A percentile compares a stretch with the other conserved stretches of the same genome.
Conservation (phyloP, 2,329 filamentous ascomycete species). For the Cytospora piceae region DNA sequence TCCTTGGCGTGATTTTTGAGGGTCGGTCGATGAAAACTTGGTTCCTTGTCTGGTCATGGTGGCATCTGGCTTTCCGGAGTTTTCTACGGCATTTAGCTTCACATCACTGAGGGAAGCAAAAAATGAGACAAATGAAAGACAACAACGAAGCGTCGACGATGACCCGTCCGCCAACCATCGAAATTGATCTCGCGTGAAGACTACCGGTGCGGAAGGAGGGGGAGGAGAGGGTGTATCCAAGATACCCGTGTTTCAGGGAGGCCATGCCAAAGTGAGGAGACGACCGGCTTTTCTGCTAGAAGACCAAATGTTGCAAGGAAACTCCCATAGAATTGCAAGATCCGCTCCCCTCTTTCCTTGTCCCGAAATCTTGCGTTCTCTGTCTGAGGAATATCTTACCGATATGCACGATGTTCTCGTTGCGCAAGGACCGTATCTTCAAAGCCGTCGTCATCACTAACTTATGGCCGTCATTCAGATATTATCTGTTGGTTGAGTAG, state of each 20-base stretch:
- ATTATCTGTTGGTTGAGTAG: not conserved
- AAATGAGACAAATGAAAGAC: slow-evolving; percentile 30
- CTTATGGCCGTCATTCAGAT: not conserved
- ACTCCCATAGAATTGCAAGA: not conserved
- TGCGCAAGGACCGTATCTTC: not conserved
- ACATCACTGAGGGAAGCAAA: slow-evolving; percentile 40
- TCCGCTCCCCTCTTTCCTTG: not conserved
- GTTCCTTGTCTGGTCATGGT: slow-evolving; percentile 43
- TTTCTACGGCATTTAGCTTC: slow-evolving; percentile 49
- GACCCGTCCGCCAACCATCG: slow-evolving; percentile 7
- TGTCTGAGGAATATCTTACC: not conserved
- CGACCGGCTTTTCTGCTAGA: not conserved
- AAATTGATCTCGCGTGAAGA: slow-evolving; percentile 13
- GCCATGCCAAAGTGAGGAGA: not conserved
- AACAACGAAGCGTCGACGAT: slow-evolving; percentile 11
- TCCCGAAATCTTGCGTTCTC: not conserved
- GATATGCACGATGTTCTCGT: not conserved
- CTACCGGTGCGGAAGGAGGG: slow-evolving; percentile 6
- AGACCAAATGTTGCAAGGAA: not conserved
- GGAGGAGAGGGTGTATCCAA: slow-evolving; percentile 15
- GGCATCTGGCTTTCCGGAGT: slow-evolving; percentile 51
- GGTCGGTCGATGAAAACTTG: slow-evolving; percentile 33
- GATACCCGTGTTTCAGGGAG: slow-evolving; percentile 15
- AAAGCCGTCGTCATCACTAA: not conserved
- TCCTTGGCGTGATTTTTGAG: slow-evolving; percentile 29